These are phyloP conservation scores for Fusarium longipes DNA, from an alignment of 2,329 filamentous ascomycete genomes.

Conservation along the genomic window DNA sequence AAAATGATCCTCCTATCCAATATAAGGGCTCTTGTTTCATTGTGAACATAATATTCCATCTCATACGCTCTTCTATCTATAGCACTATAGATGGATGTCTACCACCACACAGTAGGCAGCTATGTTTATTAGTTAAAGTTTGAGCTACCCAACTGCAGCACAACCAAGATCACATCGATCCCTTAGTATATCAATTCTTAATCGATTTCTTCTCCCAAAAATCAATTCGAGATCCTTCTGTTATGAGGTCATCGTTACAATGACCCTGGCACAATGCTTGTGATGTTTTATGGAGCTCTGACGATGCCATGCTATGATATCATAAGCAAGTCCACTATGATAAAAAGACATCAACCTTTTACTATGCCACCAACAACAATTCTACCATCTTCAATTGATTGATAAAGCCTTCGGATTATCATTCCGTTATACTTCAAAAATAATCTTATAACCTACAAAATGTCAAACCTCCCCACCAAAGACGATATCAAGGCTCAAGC, in stretches of 20 bases:
- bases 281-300: constrained; percentile 17
- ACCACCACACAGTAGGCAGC: too few relatives aligned
- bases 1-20: too few relatives aligned
- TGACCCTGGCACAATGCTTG: background rate
- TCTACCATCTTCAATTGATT: too few relatives aligned
- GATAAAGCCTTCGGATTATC: too few relatives aligned
- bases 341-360: background rate
- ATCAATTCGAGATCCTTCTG: background rate
- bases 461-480: constrained; percentile 21
- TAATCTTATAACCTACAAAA: background rate
- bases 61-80: too few relatives aligned
- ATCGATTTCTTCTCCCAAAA: too few relatives aligned
- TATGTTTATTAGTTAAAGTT: background rate
- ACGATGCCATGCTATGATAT: constrained; percentile 15
- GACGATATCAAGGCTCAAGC: constrained; percentile 24
- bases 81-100: too few relatives aligned
- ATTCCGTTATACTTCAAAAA: background rate
- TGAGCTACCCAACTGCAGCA: background rate
- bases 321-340: background rate
- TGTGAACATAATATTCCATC: too few relatives aligned
- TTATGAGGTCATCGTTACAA: constrained; percentile 17
- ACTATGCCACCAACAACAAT: rapidly evolving
- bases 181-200: background rate
- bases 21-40: too few relatives aligned
- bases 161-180: too few relatives aligned